Conservation (phyloP, 2,329 filamentous ascomycete species). For the Xylaria arbuscula region DNA sequence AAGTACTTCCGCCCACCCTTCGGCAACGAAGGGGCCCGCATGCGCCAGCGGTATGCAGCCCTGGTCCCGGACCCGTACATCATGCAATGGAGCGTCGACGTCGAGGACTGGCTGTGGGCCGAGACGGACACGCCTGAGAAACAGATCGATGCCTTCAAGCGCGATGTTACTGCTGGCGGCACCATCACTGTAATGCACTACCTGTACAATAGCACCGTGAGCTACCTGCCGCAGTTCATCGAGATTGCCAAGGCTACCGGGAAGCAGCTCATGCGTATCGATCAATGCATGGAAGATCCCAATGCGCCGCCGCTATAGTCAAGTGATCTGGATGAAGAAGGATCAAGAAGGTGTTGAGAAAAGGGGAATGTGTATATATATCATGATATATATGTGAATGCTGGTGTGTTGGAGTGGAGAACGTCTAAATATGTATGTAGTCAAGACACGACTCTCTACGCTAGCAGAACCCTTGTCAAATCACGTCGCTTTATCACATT, state of each 20-base stretch:
- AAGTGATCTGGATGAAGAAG: background rate
- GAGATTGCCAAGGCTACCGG: constrained; percentile 70
- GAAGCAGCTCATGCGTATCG: constrained; percentile 73
- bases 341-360: background rate
- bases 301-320: constrained; percentile 60
- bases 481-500: background rate
- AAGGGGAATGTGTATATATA: no score
- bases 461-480: background rate
- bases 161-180: constrained; percentile 71
- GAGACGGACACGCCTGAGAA: constrained; percentile 70
- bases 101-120: constrained; percentile 78
- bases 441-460: background rate
- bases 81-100: constrained; percentile 76
- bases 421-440: background rate
- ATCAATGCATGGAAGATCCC: constrained; percentile 73
- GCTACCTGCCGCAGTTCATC: constrained; percentile 73
- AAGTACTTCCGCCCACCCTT: constrained; percentile 76
- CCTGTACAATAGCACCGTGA: constrained; percentile 71
- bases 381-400: background rate
- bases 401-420: background rate
- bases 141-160: constrained; percentile 73
- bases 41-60: constrained; percentile 70
- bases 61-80: constrained; percentile 66
- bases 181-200: constrained; percentile 77
- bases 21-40: constrained; percentile 74